Evolutionary conservation across 805 yeast genomes (phyloP).

Genomic region (Komagataella phaffii): DNA sequence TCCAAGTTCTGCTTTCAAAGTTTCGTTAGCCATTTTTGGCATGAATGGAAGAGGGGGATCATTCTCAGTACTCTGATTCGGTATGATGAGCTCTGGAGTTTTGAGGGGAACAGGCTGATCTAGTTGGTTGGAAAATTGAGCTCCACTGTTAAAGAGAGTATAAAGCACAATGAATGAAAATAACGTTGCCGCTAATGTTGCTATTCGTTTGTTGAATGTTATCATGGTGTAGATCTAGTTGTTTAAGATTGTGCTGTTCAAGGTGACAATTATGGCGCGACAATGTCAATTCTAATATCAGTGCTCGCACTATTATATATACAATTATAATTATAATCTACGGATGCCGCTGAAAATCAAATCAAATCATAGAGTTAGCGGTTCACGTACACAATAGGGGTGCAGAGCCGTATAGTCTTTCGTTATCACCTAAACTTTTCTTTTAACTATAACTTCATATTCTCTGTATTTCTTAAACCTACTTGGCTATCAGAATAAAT

Average conservation of each 20-base stretch:
- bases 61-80: not conserved
- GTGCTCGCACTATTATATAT: not conserved
- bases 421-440: not conserved
- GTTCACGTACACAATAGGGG: too few species aligned
- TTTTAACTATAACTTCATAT: not conserved
- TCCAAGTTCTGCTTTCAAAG: slow-evolving; percentile 62
- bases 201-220: not conserved
- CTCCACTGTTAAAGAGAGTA: not conserved
- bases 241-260: not conserved
- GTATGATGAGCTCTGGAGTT: not conserved
- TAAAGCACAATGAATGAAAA: not conserved
- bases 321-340: not conserved
- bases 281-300: not conserved
- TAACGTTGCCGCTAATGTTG: not conserved
- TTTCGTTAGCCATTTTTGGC: slow-evolving; percentile 88
- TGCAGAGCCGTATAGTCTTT: too few species aligned
- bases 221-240: not conserved
- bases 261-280: not conserved
- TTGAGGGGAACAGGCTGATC: not conserved
- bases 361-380: not conserved
- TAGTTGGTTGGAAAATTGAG: not conserved
- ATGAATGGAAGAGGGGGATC: slow-evolving; percentile 40
- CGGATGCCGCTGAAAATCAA: not conserved
- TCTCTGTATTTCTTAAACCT: not conserved
- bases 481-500: not conserved